Evolutionary conservation across 2,329 filamentous ascomycete genomes (phyloP), one percentile per base, ranked within the genome.

Genomic region (Nemania diffusa): DNA sequence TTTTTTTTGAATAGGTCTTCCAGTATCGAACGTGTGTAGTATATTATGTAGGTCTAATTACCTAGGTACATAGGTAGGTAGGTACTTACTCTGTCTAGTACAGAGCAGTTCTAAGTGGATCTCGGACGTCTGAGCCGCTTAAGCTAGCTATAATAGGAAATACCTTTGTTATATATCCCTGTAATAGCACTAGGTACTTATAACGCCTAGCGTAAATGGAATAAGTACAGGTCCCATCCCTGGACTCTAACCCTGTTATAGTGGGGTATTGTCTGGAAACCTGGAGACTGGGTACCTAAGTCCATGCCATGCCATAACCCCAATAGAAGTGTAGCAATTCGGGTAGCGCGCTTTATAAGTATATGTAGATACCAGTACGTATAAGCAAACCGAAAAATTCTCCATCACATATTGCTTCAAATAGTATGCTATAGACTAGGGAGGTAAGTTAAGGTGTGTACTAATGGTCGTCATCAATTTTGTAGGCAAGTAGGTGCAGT

Each of bases 281-380:
- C 62, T 61, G 62, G 57, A 61, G 59, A 48, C 59, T 48, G 59
- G 59, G 40, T 46, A 22, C n/a, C 3, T 7, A n/a, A n/a, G 29
- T 32, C 9, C 5, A 32, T 32, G 9, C 5, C 5, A 9, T 32
- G 29, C 29, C 9, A 32, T 32, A n/a, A n/a, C n/a, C n/a, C n/a
- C n/a, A n/a, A n/a, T n/a, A n/a, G n/a, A n/a, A n/a, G 29, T 9
- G 29, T 32, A 32, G 29, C 29, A 32, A 32, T 32, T n/a, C 40
- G 17, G 40, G 17, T 24, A 50, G 46, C 7, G 40, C n/a, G 40
- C 3, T 44, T 1, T 17, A 13, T 15, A 15, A 15, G 20, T 46
- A 46, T 46, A 46, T 17, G 6, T 46, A 40, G 9, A 7, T 11
- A 8, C 8, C 6, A 34, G 32, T 34, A 34, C 2, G 13, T 34